Base-by-base conservation (phyloP, 805 yeast genomes). In the Brettanomyces anomalus region DNA sequence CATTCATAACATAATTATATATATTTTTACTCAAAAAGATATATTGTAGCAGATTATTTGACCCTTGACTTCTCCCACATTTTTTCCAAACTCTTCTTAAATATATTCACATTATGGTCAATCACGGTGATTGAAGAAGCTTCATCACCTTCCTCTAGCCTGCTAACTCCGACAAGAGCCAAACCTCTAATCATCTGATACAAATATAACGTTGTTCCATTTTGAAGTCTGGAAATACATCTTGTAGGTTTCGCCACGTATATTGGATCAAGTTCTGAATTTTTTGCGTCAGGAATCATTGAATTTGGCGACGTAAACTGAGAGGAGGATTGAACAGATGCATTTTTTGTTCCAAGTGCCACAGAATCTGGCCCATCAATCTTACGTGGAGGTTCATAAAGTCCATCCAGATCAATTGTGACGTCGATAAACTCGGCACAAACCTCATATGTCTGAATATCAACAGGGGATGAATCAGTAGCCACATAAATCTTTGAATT, bases 381-480 rank as follows among this genome's bases (percentile, higher is more conserved):
- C 11, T 30, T 38, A 33, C 30, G 44, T 21, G 43, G 40, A n/a
- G 44, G 35, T 39, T 74, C 74, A 51, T 84, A 82, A 36, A 84
- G 60, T 40, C 83, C 84, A 52, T 86, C 89, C 49, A 93, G 65
- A 56, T 93, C 97, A 20, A 88, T 81, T 3, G 96, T 81, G 14
- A 90, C 93, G 60, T 93, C 97, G 37, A 93, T 90, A 56, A 93
- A 93, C 56, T 93, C 97, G 0, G 97, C 94, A 62, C 97, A 93
- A 2, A 90, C 95, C 60, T 93, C 97, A 59, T 93, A 93, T 0
- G 94, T 85, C 56, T 88, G 95, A 34, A 87, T 83, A 63, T 90
- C 97, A 33, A 90, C 96, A 0, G 97, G 97, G 2, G 89, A 80
- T 0, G 96, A 85, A 60, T 93, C 98, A 0, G 97, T 90, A 4